These are phyloP conservation scores for Gentiana dahurica DNA, from an alignment of 257 asterid species.

Conservation along the genomic window DNA sequence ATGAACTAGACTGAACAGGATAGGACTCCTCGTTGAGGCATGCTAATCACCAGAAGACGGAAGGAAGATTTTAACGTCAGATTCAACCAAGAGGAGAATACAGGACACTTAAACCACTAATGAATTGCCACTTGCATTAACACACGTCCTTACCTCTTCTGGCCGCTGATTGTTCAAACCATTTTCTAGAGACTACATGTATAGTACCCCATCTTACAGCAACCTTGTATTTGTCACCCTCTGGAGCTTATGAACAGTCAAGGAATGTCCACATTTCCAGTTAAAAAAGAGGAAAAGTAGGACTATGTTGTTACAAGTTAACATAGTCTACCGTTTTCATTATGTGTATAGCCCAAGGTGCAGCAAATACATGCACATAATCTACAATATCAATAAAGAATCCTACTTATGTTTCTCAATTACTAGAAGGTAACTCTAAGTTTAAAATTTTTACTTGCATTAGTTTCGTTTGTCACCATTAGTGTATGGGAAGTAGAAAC, in stretches of 20 bases:
- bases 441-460: no score
- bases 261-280: slow-evolving; percentile 21
- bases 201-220: slow-evolving; percentile 81
- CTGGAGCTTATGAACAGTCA: slow-evolving; percentile 64
- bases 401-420: no score
- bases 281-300: no score
- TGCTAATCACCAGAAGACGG: slow-evolving; percentile 34
- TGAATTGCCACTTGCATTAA: slow-evolving; percentile 15
- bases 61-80: slow-evolving; percentile 19
- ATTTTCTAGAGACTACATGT: slow-evolving; percentile 50
- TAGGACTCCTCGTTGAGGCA: slow-evolving; percentile 86
- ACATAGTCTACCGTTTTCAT: no score
- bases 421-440: no score
- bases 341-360: no score
- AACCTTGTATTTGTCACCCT: slow-evolving; percentile 89
- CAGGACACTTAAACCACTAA: slow-evolving; percentile 5
- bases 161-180: slow-evolving; percentile 85
- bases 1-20: slow-evolving; percentile 52
- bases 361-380: no score
- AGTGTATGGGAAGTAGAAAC: no score
- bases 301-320: no score
- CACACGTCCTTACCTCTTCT: slow-evolving; percentile 62
- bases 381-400: no score
- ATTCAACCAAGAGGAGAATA: slow-evolving; percentile 8
- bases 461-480: no score